A percentile compares a stretch with the other conserved stretches of the same genome.
Conservation (phyloP, 108 stramenopile species). For the Nitzschia inconspicua region DNA sequence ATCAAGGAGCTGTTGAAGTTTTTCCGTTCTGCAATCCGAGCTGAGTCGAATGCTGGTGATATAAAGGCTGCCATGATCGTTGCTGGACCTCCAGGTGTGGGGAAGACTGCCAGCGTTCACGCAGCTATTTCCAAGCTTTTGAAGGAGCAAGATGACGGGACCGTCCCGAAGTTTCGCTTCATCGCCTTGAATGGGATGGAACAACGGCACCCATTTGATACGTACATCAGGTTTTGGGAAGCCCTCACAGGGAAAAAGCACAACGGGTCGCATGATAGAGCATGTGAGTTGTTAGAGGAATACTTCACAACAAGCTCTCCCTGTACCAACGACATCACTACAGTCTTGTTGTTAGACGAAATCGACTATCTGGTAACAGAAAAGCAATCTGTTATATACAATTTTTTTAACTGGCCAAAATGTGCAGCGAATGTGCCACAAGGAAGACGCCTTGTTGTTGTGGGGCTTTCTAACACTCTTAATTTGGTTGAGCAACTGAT, state of each 20-base stretch:
- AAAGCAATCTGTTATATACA: slow-evolving; percentile 93
- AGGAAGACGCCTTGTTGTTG: slow-evolving; percentile 61
- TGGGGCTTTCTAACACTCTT: slow-evolving; percentile 98
- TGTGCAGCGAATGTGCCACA: slow-evolving; percentile 18
- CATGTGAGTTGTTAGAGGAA: slow-evolving; percentile 49
- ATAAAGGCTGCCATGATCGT: slow-evolving; percentile 62
- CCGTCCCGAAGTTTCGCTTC: slow-evolving; percentile 64
- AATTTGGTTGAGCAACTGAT: slow-evolving; percentile 91
- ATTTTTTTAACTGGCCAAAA: slow-evolving; percentile 97
- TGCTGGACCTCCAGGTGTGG: slow-evolving; percentile 80
- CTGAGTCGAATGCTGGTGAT: slow-evolving; percentile 11
- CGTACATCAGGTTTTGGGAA: slow-evolving; percentile 80
- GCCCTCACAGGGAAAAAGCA: slow-evolving; percentile 48
- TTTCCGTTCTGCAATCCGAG: slow-evolving; percentile 53
- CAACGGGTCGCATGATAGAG: slow-evolving; percentile 50
- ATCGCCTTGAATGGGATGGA: slow-evolving; percentile 87
- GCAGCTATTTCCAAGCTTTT: slow-evolving; percentile 55
- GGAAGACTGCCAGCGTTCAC: slow-evolving; percentile 76
- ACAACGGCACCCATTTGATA: slow-evolving; percentile 75
- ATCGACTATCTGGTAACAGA: slow-evolving; percentile 95
- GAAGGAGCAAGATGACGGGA: slow-evolving; percentile 51
- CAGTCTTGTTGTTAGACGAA: slow-evolving; percentile 91
- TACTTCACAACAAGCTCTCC: slow-evolving; percentile 43
- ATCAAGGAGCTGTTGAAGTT: slow-evolving; percentile 53
- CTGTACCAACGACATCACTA: slow-evolving; percentile 22